Evolutionary conservation across 495 filamentous ascomycete species (phyloP), one percentile per base, ranked within the genome.

Genomic region (Talaromyces proteolyticus): DNA sequence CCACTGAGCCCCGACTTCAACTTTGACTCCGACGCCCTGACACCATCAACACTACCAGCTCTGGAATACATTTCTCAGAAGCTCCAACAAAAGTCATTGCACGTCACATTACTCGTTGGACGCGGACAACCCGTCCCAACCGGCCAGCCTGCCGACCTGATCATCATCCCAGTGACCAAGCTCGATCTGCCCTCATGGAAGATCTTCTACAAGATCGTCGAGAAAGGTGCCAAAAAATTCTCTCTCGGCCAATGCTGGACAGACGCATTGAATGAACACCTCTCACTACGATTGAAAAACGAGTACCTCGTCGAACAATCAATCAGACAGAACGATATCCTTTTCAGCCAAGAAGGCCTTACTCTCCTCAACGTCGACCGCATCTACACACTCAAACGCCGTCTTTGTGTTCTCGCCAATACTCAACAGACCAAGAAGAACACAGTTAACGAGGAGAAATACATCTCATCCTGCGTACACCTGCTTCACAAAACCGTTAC

Each of bases 301-400:
- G 61, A 69, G 26, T 76, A 86, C 52, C 69, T 90, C 3, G 68
- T 87, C 23, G 70, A 79, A 26, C 78, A 82, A 44, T 88, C 85
- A 7, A 73, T 87, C 21, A 57, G 72, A 39, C 85, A 88, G 57
- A 84, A 88, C 56, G 80, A 87, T 44, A 68, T 84, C 24, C 66
- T 89, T 48, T 89, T 85, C 70, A 76, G 79, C 22, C 79, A 82
- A n/a, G 83, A 85, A 42, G 82, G 81, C 29, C 66, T 90, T 24
- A 86, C 79, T 1, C 62, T 89, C 24, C 64, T 89, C 0, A 80
- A 78, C 14, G 76, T 89, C 39, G 85, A 90, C 62, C 77, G 83
- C 49, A 70, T 88, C 56, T 88, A 87, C 65, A 87, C 79, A 39
- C 84, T 90, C 69, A 86, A 87, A 57, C 74, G 77, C 25, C 73